Evolutionary conservation across 441 rosid species (phyloP), one percentile per base, ranked within the genome.

Genomic region (Omphalea diandra): DNA sequence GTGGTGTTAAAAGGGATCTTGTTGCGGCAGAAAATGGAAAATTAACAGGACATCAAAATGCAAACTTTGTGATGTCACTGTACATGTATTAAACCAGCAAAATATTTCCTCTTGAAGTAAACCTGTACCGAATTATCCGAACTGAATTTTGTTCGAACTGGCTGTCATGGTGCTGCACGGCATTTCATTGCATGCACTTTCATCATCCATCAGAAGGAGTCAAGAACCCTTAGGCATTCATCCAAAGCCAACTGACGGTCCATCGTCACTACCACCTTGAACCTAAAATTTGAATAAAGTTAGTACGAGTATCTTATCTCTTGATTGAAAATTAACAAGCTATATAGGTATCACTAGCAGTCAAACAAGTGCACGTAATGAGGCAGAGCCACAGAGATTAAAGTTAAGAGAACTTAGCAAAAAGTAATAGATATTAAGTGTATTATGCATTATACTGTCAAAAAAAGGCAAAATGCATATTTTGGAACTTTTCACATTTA

Each of bases 261-360:
- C 73, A 50, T 26, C 5, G 36, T 73, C 61, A 18, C 32, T 33
- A 3, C 63, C 66, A 26, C 71, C 71, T 49, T 68, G 78, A 49
- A 75, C 83, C 81, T 82, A 82, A 67, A 71, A 76, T 2, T 22
- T 11, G 24, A 17, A 27, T 32, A 67, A 31, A 18, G 3, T 35
- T 38, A 14, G 36, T 24, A 22, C 8, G 7, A 50, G 29, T 47
- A 3, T 22, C 2, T 20, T n/a, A 3, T 41, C 41, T 52, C 14
- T n/a, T 66, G 46, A 20, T 43, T 24, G 1, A 22, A 46, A 27
- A n/a, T n/a, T n/a, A n/a, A n/a, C n/a, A n/a, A n/a, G n/a, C n/a
- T n/a, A n/a, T n/a, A n/a, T n/a, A n/a, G n/a, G n/a, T n/a, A n/a
- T n/a, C n/a, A n/a, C n/a, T n/a, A n/a, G n/a, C n/a, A n/a, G n/a